A percentile compares a stretch with the other conserved stretches of the same genome.
Evolutionary conservation across 192 early-diverging fungal species (phyloP).

Genomic region (Backusella liffmaniae): DNA sequence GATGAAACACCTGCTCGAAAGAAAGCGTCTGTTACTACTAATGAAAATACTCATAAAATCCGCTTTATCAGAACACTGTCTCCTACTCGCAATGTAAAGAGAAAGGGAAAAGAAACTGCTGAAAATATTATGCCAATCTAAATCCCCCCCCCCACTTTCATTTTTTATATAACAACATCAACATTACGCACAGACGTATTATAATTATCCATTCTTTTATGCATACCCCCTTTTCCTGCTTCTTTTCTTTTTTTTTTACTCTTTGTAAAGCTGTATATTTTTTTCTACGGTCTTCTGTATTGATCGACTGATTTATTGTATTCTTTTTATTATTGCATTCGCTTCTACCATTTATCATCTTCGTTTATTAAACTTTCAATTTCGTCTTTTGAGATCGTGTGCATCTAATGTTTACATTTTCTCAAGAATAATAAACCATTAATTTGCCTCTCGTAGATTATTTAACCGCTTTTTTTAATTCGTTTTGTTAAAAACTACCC

Average conservation of each 20-base stretch:
- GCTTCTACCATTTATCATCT: no score
- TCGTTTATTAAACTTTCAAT: no score
- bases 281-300: no score
- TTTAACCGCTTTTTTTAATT: no score
- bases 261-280: not conserved
- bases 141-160: not conserved
- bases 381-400: no score
- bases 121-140: conserved; percentile 5
- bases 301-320: no score
- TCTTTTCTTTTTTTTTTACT: no score
- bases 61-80: not conserved
- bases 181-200: not conserved
- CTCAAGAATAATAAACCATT: no score
- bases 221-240: not conserved
- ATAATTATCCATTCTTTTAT: not conserved
- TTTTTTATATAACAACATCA: not conserved
- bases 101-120: conserved; percentile 8
- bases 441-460: no score
- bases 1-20: conserved; percentile 12
- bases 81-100: conserved; percentile 2
- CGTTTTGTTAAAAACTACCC: no score
- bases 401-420: no score
- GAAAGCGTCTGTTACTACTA: not conserved
- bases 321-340: no score
- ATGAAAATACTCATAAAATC: not conserved